These are phyloP conservation scores for Ceratocystis ficicola DNA, from an alignment of 2,329 filamentous ascomycete genomes.

Conservation along the genomic window DNA sequence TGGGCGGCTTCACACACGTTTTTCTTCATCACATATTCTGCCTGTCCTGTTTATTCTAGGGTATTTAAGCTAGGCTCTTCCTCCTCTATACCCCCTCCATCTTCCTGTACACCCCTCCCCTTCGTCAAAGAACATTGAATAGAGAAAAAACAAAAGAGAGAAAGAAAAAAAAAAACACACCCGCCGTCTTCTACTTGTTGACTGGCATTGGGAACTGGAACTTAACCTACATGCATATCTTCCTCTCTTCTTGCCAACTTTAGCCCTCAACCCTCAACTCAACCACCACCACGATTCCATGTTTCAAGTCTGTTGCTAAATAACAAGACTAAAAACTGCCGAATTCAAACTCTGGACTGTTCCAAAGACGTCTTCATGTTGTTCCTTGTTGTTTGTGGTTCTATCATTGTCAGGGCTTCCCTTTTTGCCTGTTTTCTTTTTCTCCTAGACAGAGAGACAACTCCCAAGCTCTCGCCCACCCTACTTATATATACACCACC, in stretches of 20 bases:
- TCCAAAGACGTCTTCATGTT: slow-evolving; percentile 6
- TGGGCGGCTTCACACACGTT: slow-evolving; percentile 24
- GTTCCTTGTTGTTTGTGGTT: background rate
- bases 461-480: background rate
- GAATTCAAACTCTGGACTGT: background rate
- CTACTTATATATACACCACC: background rate
- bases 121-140: background rate
- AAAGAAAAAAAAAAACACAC: background rate
- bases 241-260: slow-evolving; percentile 10
- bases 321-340: slow-evolving; percentile 6
- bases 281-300: slow-evolving; percentile 12
- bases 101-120: background rate
- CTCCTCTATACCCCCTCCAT: background rate
- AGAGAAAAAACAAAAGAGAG: background rate
- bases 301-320: slow-evolving; percentile 10
- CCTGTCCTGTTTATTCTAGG: background rate
- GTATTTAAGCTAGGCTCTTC: slow-evolving; percentile 4
- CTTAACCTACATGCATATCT: slow-evolving; percentile 8
- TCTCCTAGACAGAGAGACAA: background rate
- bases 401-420: background rate
- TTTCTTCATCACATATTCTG: slow-evolving; percentile 21
- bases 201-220: slow-evolving; percentile 9
- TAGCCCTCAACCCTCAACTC: background rate
- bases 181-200: background rate
- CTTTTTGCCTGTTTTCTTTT: background rate